phyloP scores from a whole-genome alignment of 306 rosid genomes.

The Lathyrus aphaca region DNA sequence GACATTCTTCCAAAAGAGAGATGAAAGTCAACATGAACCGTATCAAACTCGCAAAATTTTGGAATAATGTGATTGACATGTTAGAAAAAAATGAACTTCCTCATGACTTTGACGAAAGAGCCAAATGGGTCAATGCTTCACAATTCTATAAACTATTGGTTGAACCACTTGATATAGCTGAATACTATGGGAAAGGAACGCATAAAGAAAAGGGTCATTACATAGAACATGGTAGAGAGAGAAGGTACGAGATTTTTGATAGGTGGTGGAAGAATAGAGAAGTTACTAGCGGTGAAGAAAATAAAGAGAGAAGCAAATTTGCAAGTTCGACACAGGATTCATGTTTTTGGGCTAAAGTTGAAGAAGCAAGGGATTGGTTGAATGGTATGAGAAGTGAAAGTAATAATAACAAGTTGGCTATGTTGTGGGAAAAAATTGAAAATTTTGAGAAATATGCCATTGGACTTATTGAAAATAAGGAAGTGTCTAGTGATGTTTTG shows the following conservation, averaged over 20 bases:
- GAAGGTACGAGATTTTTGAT: constrained; percentile 74
- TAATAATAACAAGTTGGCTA: constrained; percentile 44
- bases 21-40: constrained; percentile 62
- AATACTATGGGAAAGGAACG: constrained; percentile 56
- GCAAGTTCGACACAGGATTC: constrained; percentile 89
- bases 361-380: constrained; percentile 86
- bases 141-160: constrained; percentile 71
- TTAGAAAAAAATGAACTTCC: constrained; percentile 67
- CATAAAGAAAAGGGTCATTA: constrained; percentile 71
- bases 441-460: constrained; percentile 62
- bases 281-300: constrained; percentile 30
- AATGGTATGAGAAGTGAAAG: constrained; percentile 56
- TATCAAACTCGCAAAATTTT: constrained; percentile 67
- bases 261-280: constrained; percentile 71
- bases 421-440: constrained; percentile 54
- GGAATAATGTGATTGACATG: constrained; percentile 62
- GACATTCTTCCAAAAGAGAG: constrained; percentile 51
- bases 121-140: constrained; percentile 69
- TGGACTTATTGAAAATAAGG: constrained; percentile 52
- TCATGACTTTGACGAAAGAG: constrained; percentile 54
- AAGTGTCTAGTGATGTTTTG: constrained; percentile 77
- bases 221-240: constrained; percentile 69
- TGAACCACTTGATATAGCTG: constrained; percentile 91
- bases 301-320: constrained; percentile 55
- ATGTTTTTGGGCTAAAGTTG: constrained; percentile 89